These are phyloP conservation scores for Ogataea nonfermentans DNA, from an alignment of 805 yeast genomes.

Conservation along the genomic window DNA sequence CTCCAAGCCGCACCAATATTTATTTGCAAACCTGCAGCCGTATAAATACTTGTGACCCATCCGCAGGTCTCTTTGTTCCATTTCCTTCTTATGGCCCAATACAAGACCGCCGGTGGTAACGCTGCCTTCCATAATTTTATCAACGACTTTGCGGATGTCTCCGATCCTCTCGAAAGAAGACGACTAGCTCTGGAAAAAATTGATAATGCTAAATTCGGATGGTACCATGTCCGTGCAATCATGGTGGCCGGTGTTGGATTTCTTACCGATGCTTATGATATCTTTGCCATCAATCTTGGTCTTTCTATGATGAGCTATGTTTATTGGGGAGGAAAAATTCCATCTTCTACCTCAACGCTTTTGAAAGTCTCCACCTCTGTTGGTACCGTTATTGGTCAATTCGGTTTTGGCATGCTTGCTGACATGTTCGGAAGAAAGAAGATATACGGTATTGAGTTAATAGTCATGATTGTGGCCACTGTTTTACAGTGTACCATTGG, in stretches of 20 bases:
- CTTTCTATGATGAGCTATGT: slow-evolving; percentile 75
- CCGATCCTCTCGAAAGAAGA: slow-evolving; percentile 85
- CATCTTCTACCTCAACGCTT: slow-evolving; percentile 70
- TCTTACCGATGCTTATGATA: slow-evolving; percentile 90
- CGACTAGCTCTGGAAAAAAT: slow-evolving; percentile 81
- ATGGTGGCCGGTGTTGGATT: slow-evolving; percentile 91
- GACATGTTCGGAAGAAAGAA: slow-evolving; percentile 83
- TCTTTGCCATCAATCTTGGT: slow-evolving; percentile 85
- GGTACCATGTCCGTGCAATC: slow-evolving; percentile 82
- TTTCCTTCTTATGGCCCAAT: slow-evolving; percentile 11
- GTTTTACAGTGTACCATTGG: slow-evolving; percentile 76
- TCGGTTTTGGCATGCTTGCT: slow-evolving; percentile 79
- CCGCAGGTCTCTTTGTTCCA: neutral
- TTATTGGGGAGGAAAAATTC: slow-evolving; percentile 62
- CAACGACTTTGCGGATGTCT: slow-evolving; percentile 76
- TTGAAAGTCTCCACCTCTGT: slow-evolving; percentile 88
- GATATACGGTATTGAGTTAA: slow-evolving; percentile 83
- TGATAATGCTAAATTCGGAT: slow-evolving; percentile 74
- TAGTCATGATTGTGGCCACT: slow-evolving; percentile 79
- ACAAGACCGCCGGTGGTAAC: slow-evolving; percentile 67
- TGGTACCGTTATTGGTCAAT: slow-evolving; percentile 90
- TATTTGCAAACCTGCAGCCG: slow-evolving; percentile 1
- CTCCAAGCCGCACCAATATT: slow-evolving; percentile 5
- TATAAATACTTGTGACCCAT: slow-evolving; percentile 3
- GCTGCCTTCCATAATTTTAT: slow-evolving; percentile 82